A percentile compares a stretch with the other conserved stretches of the same genome.
Evolutionary conservation across 306 rosid species (phyloP).

Genomic region (Vigna angularis): DNA sequence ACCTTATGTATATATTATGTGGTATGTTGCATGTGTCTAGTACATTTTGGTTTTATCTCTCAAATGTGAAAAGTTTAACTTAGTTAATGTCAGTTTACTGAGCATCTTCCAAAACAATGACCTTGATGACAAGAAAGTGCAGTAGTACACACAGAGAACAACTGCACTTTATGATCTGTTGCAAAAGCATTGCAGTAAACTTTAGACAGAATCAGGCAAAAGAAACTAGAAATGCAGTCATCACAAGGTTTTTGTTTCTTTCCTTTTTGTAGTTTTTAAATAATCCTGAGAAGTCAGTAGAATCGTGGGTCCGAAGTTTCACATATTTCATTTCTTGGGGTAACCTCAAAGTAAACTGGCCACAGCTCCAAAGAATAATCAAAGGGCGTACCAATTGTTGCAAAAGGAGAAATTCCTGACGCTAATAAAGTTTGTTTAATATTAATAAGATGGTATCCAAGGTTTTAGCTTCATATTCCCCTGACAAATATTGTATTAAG

Average conservation of each 20-base stretch:
- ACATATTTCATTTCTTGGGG: constrained; percentile 34
- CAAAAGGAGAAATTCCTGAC: constrained; percentile 32
- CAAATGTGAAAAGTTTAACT: neutral
- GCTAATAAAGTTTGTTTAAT: constrained; percentile 44
- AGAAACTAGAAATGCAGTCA: constrained; percentile 40
- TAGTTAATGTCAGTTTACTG: too few relatives aligned
- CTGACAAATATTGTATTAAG: constrained; percentile 59
- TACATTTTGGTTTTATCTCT: neutral
- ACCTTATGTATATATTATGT: neutral
- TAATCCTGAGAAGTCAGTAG: constrained; percentile 10
- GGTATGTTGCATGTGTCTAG: neutral
- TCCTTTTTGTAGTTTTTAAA: neutral
- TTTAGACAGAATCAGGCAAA: neutral
- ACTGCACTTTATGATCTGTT: neutral
- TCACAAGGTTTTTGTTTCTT: constrained; percentile 15
- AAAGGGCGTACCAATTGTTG: constrained; percentile 35
- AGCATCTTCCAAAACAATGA: neutral
- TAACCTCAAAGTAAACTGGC: constrained; percentile 39
- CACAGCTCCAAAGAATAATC: constrained; percentile 36
- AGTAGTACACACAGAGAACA: neutral
- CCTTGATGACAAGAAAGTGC: constrained; percentile 6
- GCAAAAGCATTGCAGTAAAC: neutral
- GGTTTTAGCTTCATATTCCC: constrained; percentile 63
- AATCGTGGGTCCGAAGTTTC: constrained; percentile 34
- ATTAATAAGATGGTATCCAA: constrained; percentile 68